Base-by-base conservation (phyloP, 169 alveolate genomes). In the Plasmodium falciparum region DNA sequence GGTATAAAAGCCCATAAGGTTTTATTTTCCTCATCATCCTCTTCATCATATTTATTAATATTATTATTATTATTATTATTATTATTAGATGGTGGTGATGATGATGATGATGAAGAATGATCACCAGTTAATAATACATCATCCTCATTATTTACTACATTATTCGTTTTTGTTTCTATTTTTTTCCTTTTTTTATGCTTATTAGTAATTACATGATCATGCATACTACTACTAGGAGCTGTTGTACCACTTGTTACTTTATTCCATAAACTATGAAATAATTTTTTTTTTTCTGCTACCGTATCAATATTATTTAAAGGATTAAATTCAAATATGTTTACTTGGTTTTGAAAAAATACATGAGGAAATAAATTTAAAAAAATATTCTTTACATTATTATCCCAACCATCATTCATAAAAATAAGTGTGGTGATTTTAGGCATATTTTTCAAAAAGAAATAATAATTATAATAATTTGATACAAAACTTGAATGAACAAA, bases 321-420 rank as follows among this genome's bases (percentile, higher is more conserved):
- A 22, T 50, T 83, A 49, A 63, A 83, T 49, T 83, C 91, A 39
- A 83, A 83, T 6, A 83, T 83, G 11, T 83, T 83, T 49, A 83
- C 91, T 62, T 83, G 91, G 45, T 83, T 83, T 69, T 83, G 91
- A 17, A 83, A 83, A 83, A 83, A 83, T 13, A 83, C 58, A 52
- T 83, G 91, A 0, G 91, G 91, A 83, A 83, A 69, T 58, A 83
- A 83, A 83, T 83, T 69, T 73, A 83, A 45, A 61, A 63, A 83
- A 0, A 72, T 7, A 17, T 33, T 83, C 65, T 83, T 83, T 26
- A 83, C 85, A 26, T 69, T 83, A 33, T n/a, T 67, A 13, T 83
- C 91, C 91, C 91, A 83, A n/a, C 91, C 91, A 56, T 83, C 91
- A 29, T 69, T 67, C 33, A 69, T 83, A 69, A 52, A 83, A 17